Base-by-base conservation (phyloP, 1,139 yeast species). In the Pichia norvegensis region DNA sequence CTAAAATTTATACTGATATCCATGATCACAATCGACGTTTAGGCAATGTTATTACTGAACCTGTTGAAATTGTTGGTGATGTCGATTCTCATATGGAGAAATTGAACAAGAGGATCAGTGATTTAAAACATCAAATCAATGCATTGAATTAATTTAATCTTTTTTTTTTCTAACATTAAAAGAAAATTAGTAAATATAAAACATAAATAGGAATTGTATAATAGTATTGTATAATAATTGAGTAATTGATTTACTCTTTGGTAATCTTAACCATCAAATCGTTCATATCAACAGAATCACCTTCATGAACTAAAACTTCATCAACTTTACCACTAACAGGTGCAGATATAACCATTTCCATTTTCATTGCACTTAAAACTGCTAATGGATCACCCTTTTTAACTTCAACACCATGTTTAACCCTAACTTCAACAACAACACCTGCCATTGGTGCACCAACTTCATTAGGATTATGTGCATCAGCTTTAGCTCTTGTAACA, bases 381-480 rank as follows among this genome's bases (percentile, higher is more conserved):
- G 95, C 95, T 58, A 92, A 68, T 38, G 97, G 94, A 64, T 92
- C 96, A 56, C 99, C 98, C 78, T 90, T 92, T 77, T 85, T 87
- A 55, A 94, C 95, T 56, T 82, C 84, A 45, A 81, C 74, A 51
- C 95, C 96, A 57, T 79, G 78, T 70, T 87, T 85, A 51, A 87
- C 85, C 63, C 95, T 86, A 48, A 92, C 83, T 69, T 94, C 98
- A 56, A 92, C 87, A 49, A 92, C 88, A 52, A 92, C 97, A 72
- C 99, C 99, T 31, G 97, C 95, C 98, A 92, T 92, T 67, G 98
- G 99, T 5, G 98, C 95, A 57, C 97, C 98, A 53, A 94, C 83
- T 57, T 94, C 97, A 62, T 83, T 85, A 50, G 95, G 88, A 65
- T 86, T 85, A 63, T 78, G 80, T 17, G 81, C 73, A 56, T 82